Base-by-base conservation (phyloP, 352 stramenopile genomes). In the Globisporangium viniferum region DNA sequence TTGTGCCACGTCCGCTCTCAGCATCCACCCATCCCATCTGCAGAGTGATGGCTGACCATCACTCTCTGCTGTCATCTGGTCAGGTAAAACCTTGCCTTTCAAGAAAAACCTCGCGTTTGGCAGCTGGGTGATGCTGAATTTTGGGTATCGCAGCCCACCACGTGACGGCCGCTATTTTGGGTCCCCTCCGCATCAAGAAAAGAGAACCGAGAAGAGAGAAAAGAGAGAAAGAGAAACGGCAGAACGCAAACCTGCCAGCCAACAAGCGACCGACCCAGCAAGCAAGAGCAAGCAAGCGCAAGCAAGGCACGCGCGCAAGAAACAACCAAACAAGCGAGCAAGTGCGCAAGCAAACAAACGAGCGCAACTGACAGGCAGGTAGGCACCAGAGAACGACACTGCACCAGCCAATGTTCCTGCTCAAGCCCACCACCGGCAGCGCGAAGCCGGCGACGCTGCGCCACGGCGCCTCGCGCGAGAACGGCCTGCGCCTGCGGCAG, bases 371-470 rank as follows among this genome's bases (percentile, higher is more conserved):
- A 18, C 24, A 39, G n/a, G 24, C 44, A 57, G 22, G n/a, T 1
- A 10, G 44, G 24, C 14, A 49, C 10, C 48, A 49, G 15, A 20
- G 5, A 9, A 6, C 27, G n/a, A 35, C 31, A 36, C 35, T 53
- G 8, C 15, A 3, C 24, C 56, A 60, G 54, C 0, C 63, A 84
- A 86, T 86, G 79, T 84, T 86, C 68, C 71, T 86, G 60, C 75
- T 86, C 59, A 81, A 84, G 59, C 79, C 79, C 46, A 70, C 67
- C 59, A 27, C 55, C 24, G 10, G 41, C 53, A 27, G n/a, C 60
- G 15, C 44, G 18, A 24, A 51, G 18, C 44, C 44, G 6, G 18
- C 44, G 18, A 51, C 44, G 44, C 44, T 24, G 44, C 18, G 31
- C 31, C 36, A 46, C 24, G 55, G 31, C 9, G 9, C 8, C 31